Evolutionary conservation across 140 eudicot genomes (phyloP), one percentile per base, ranked within the genome.

Genomic region (Bidens hawaiensis): DNA sequence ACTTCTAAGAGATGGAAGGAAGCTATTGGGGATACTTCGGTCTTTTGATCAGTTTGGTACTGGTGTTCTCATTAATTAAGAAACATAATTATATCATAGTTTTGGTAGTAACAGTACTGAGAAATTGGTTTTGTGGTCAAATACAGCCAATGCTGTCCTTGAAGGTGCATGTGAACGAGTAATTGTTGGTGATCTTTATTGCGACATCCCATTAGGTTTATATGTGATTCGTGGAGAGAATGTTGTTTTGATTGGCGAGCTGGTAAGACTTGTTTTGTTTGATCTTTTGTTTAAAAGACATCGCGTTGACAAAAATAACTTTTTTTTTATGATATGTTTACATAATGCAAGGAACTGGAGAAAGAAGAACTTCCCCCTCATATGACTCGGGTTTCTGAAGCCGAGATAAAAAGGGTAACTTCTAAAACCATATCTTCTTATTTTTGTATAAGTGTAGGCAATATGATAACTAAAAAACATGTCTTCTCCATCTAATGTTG

Each of bases 81-180:
- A 23, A 50, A 50, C 57, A n/a, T n/a, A n/a, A n/a, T 22, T 23
- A 4, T 19, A n/a, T 21, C 4, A 10, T 12, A 13, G 31, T 23
- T n/a, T n/a, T n/a, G n/a, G 3, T 18, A 23, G 17, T 23, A 23
- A 51, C 10, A 4, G 0, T 52, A 11, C 6, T 5, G 34, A 52
- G 60, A 24, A 51, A 2, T 25, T 70, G 25, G 6, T 14, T 48
- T 28, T 58, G 62, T 43, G 36, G 38, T 69, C 10, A 14, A 19
- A 30, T 85, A 75, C 79, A 91, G 98, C 98, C 19, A n/a, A n/a
- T n/a, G n/a, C n/a, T n/a, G n/a, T n/a, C n/a, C n/a, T n/a, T n/a
- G n/a, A n/a, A n/a, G n/a, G 98, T 76, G 96, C 98, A 38, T 85
- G 95, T 75, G 99, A 91, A 62, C 85, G 96, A 65, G 89, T 83